These are phyloP conservation scores for Coriaria nepalensis DNA, from an alignment of 306 rosid genomes.

Conservation along the genomic window DNA sequence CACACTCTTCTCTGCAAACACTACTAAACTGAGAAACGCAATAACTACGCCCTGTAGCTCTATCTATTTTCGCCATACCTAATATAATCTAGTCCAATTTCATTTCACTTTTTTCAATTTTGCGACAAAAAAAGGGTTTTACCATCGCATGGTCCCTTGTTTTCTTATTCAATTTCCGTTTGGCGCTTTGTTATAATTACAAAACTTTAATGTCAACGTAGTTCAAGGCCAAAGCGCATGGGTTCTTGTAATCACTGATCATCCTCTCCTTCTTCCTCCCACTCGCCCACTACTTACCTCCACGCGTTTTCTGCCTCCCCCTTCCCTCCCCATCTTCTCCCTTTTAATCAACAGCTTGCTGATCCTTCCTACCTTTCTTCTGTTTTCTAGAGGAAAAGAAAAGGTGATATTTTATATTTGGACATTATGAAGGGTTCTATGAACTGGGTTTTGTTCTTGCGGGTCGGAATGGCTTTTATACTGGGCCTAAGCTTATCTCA, in stretches of 20 bases:
- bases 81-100: no score
- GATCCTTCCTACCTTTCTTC: neutral
- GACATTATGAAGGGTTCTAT: slow-evolving; percentile 49
- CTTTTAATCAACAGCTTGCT: slow-evolving; percentile 12
- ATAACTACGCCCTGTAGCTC: slow-evolving; percentile 15
- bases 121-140: no score
- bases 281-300: no score
- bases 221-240: neutral
- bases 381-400: neutral
- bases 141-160: no score
- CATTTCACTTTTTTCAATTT: no score
- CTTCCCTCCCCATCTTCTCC: slow-evolving; percentile 8
- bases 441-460: slow-evolving; percentile 27
- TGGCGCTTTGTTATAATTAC: no score
- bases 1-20: slow-evolving; percentile 13
- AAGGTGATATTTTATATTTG: neutral
- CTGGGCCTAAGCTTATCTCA: slow-evolving; percentile 20
- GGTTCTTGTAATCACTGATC: slow-evolving; percentile 3
- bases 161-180: no score
- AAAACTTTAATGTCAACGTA: slow-evolving; percentile 2
- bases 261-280: neutral
- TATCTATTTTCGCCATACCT: neutral
- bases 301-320: slow-evolving; percentile 8
- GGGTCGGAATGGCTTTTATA: slow-evolving; percentile 19
- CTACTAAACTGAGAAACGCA: slow-evolving; percentile 14